These are phyloP conservation scores for Penicillium concentricum DNA, from an alignment of 2,329 filamentous ascomycete genomes.

Conservation along the genomic window DNA sequence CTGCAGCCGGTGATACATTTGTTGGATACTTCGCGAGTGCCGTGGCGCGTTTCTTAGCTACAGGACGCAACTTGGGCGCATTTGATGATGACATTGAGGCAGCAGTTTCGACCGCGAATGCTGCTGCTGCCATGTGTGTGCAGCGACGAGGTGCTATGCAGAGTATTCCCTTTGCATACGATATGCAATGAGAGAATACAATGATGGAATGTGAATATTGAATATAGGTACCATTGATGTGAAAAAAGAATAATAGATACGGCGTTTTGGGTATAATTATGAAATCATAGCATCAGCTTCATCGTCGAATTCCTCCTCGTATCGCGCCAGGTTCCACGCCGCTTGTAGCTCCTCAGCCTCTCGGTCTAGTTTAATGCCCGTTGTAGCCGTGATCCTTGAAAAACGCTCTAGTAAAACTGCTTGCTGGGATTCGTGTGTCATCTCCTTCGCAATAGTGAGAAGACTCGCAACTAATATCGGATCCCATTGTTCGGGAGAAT, in stretches of 20 bases:
- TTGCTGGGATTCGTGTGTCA: constrained; percentile 28
- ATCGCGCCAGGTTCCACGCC: constrained; percentile 22
- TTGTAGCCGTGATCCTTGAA: constrained; percentile 14
- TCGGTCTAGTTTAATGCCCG: constrained; percentile 21
- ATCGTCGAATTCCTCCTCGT: constrained; percentile 20
- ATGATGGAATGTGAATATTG: background rate
- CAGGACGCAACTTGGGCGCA: constrained; percentile 6
- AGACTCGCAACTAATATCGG: constrained; percentile 23
- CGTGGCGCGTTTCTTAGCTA: constrained; percentile 18
- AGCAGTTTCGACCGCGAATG: constrained; percentile 18
- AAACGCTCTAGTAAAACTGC: constrained; percentile 16
- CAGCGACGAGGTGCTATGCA: constrained; percentile 19
- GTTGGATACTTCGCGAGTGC: constrained; percentile 23
- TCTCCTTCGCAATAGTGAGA: constrained; percentile 21
- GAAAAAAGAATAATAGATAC: background rate
- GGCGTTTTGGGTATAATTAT: constrained; percentile 5
- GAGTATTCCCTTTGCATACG: constrained; percentile 24
- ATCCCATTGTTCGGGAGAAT: constrained; percentile 26
- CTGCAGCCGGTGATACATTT: constrained; percentile 23
- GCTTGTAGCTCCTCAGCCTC: constrained; percentile 18
- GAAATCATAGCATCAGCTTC: constrained; percentile 10
- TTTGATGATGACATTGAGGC: constrained; percentile 20
- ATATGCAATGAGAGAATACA: constrained; percentile 10
- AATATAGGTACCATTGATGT: background rate
- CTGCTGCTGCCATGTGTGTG: constrained; percentile 22